phyloP scores from a whole-genome alignment of 2,329 filamentous ascomycete genomes.

The Epichloe aotearoae region DNA sequence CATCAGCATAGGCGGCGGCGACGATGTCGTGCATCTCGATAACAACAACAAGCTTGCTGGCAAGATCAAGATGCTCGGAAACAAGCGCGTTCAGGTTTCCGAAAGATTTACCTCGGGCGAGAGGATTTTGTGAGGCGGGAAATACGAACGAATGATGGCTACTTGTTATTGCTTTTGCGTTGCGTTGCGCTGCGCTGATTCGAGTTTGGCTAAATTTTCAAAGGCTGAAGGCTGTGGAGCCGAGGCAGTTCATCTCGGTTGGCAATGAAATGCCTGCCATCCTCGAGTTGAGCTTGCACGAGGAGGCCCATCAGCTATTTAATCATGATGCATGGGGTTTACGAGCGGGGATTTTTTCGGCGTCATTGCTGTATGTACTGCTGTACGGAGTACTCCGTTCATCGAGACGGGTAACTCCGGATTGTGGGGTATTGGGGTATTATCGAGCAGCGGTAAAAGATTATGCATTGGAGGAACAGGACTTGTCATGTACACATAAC shows the following conservation, averaged over 20 bases:
- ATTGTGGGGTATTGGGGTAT: background rate
- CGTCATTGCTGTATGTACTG: background rate
- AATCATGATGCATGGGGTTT: background rate
- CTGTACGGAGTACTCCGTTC: no score
- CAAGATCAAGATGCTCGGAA: conserved; percentile 62
- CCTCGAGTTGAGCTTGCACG: background rate
- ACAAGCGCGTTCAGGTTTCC: conserved; percentile 44
- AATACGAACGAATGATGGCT: background rate
- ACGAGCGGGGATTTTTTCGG: background rate
- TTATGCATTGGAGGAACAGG: background rate
- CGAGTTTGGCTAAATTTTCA: background rate
- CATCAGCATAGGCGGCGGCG: conserved; percentile 77
- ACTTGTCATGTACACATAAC: no score
- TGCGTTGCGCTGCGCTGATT: no score
- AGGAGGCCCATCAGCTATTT: background rate
- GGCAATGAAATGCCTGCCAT: background rate
- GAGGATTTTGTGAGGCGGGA: conserved; percentile 3
- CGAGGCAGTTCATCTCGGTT: background rate
- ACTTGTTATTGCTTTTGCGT: no score
- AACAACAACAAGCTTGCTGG: conserved; percentile 50
- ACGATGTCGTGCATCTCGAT: conserved; percentile 68
- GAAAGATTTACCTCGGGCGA: conserved; percentile 27
- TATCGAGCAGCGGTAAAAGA: background rate
- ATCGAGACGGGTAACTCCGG: background rate
- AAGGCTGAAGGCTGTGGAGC: background rate